These are phyloP conservation scores for Bruguiera sexangula DNA, from an alignment of 345 rosid genomes.

Conservation along the genomic window DNA sequence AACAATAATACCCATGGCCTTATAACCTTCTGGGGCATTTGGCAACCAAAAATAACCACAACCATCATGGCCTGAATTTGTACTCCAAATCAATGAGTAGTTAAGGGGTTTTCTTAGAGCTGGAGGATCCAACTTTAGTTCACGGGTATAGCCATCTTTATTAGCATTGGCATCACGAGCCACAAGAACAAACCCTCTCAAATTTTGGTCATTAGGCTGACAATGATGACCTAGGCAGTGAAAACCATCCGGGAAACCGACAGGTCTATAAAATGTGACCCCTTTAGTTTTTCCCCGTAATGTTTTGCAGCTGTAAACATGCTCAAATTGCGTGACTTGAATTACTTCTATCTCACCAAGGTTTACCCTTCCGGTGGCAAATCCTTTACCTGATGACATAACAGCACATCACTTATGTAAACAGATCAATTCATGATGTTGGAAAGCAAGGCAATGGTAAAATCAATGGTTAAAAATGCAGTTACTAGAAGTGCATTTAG, in stretches of 20 bases:
- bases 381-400: constrained; percentile 58
- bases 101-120: constrained; percentile 55
- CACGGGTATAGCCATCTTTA: constrained; percentile 10
- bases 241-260: constrained; percentile 62
- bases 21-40: constrained; percentile 73
- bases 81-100: constrained; percentile 54
- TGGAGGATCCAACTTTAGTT: constrained; percentile 28
- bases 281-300: constrained; percentile 44
- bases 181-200: constrained; percentile 74
- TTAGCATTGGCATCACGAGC: constrained; percentile 36
- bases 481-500: background rate
- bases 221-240: constrained; percentile 75
- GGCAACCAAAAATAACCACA: constrained; percentile 79
- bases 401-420: constrained; percentile 9
- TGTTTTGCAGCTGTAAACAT: constrained; percentile 53
- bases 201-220: constrained; percentile 54
- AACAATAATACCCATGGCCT: constrained; percentile 76
- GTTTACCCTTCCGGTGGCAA: constrained; percentile 58
- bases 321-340: constrained; percentile 55
- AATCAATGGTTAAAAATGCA: background rate
- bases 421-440: constrained; percentile 1
- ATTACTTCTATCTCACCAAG: constrained; percentile 68
- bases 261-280: constrained; percentile 61
- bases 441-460: background rate
- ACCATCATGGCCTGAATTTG: constrained; percentile 36